These are phyloP conservation scores for Mycena olivaceomarginata DNA, from an alignment of 768 basidiomycete genomes.

Conservation along the genomic window DNA sequence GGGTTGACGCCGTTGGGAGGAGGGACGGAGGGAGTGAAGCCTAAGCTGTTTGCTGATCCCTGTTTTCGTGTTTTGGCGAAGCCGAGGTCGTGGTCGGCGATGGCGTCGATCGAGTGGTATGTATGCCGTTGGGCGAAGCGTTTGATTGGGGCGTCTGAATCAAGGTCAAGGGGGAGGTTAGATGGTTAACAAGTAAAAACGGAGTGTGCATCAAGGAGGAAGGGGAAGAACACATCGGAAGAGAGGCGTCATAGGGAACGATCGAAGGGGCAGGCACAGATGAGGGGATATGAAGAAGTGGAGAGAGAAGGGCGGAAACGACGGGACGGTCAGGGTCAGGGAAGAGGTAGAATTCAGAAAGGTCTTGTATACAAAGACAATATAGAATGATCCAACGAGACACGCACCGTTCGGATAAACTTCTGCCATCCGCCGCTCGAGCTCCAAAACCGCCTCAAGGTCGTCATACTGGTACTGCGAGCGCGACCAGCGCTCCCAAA, in stretches of 20 bases:
- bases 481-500: conserved; percentile 97
- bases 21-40: neutral
- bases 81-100: conserved; percentile 92
- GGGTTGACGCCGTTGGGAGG: neutral
- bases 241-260: neutral
- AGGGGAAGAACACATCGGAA: neutral
- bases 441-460: conserved; percentile 89
- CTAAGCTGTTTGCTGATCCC: conserved; percentile 27
- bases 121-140: conserved; percentile 87
- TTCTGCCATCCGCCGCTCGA: conserved; percentile 93
- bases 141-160: conserved; percentile 70
- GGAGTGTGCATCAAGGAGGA: neutral
- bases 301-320: neutral
- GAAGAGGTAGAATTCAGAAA: conserved; percentile 9
- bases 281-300: neutral
- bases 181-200: neutral
- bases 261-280: neutral
- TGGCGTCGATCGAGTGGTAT: conserved; percentile 90
- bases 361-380: conserved; percentile 12
- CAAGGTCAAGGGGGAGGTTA: neutral
- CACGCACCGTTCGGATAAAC: conserved; percentile 88
- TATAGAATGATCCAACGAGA: neutral
- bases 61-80: conserved; percentile 74
- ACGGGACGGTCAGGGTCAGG: neutral
- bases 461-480: conserved; percentile 99